These are phyloP conservation scores for Colletotrichum neosansevieriae DNA, from an alignment of 2,329 filamentous ascomycete species.

Conservation along the genomic window DNA sequence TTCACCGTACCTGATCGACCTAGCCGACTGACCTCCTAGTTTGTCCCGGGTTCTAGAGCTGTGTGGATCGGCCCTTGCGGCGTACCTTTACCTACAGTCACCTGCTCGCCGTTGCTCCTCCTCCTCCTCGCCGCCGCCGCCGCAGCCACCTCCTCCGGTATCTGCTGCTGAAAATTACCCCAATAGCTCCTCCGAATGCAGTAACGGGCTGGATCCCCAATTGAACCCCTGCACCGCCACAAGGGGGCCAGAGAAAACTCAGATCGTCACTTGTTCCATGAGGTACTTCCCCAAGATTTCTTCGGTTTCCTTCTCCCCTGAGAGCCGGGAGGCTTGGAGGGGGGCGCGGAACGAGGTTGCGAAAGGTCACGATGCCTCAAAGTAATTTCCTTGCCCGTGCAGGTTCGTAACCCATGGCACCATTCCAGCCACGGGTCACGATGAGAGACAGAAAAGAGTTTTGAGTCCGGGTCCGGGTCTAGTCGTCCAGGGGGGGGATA, in stretches of 20 bases:
- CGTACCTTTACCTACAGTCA: not conserved
- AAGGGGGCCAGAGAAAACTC: slow-evolving; percentile 29
- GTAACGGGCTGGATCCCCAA: slow-evolving; percentile 11
- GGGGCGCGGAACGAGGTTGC: slow-evolving; percentile 17
- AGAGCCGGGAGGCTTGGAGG: not conserved
- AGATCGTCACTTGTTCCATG: slow-evolving; percentile 32
- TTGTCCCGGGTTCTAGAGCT: not conserved
- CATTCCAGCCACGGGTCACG: slow-evolving; percentile 35
- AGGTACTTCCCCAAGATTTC: slow-evolving; percentile 5
- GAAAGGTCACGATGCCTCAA: slow-evolving; percentile 35
- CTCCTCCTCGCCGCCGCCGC: slow-evolving; percentile 1
- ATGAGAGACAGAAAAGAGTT: slow-evolving; percentile 13
- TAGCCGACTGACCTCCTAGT: not conserved
- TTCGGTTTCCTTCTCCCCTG: not conserved
- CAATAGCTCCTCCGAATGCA: not conserved
- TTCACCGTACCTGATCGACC: slow-evolving; percentile 30
- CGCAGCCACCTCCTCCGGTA: not conserved
- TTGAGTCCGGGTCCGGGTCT: not conserved
- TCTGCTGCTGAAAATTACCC: slow-evolving; percentile 21
- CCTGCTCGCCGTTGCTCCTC: not conserved
- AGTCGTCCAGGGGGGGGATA: not conserved
- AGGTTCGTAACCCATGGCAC: slow-evolving; percentile 29
- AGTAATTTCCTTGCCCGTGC: slow-evolving; percentile 17
- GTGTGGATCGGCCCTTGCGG: not conserved
- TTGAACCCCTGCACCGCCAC: slow-evolving; percentile 30